These are phyloP conservation scores for Wickerhamomyces bovis DNA, from an alignment of 805 yeast genomes.

Conservation along the genomic window DNA sequence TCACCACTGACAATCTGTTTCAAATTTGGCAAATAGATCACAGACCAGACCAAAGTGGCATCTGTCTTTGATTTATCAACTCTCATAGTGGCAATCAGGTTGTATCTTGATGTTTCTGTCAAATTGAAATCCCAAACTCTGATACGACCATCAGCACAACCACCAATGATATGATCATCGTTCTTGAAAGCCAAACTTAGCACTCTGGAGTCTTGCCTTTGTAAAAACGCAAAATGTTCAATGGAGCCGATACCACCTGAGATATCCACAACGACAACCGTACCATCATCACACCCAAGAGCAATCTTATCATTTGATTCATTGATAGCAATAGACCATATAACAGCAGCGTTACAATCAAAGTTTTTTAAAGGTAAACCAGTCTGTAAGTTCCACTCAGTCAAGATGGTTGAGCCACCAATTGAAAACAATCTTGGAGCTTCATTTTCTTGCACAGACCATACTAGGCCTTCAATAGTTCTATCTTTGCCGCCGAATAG, in stretches of 20 bases:
- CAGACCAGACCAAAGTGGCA: slow-evolving; percentile 88
- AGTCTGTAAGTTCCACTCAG: slow-evolving; percentile 85
- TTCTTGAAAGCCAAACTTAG: slow-evolving; percentile 73
- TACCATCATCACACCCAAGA: slow-evolving; percentile 94
- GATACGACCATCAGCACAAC: slow-evolving; percentile 91
- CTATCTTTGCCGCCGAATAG: slow-evolving; percentile 78
- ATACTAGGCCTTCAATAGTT: slow-evolving; percentile 83
- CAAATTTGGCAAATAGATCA: slow-evolving; percentile 53
- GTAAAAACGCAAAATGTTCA: slow-evolving; percentile 70
- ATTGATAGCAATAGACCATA: slow-evolving; percentile 80
- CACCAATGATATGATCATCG: slow-evolving; percentile 68
- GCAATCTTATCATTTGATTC: slow-evolving; percentile 59
- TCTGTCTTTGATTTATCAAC: slow-evolving; percentile 86
- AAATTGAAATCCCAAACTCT: slow-evolving; percentile 66
- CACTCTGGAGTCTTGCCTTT: slow-evolving; percentile 79
- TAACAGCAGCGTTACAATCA: slow-evolving; percentile 89
- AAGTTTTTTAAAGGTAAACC: slow-evolving; percentile 69
- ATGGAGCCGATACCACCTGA: slow-evolving; percentile 80
- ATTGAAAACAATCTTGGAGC: slow-evolving; percentile 76
- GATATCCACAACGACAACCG: slow-evolving; percentile 78
- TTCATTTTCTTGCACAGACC: slow-evolving; percentile 53
- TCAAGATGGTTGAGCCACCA: slow-evolving; percentile 86
- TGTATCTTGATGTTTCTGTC: slow-evolving; percentile 40
- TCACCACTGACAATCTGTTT: slow-evolving; percentile 91
- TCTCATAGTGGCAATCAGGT: slow-evolving; percentile 78